Base-by-base conservation (phyloP, 2,329 filamentous ascomycete species). In the Metarhizium album region DNA sequence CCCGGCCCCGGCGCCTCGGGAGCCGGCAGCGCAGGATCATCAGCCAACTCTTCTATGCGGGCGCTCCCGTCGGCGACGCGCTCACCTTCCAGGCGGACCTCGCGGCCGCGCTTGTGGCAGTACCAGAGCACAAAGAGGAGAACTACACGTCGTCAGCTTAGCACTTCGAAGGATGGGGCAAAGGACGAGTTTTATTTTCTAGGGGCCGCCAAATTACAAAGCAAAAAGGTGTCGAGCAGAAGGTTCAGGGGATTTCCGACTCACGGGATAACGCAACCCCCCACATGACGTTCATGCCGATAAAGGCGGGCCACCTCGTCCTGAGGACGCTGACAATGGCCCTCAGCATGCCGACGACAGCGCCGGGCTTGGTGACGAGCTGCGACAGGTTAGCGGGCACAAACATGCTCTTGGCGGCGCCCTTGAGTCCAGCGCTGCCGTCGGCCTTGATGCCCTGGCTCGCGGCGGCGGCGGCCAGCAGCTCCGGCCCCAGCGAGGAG, bases 61-160 rank as follows among this genome's bases (percentile, higher is more conserved):
- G 65, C 59, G 51, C 62, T 61, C 13, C 64, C 71, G 24, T 71
- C 68, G 35, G 72, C 57, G 1, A 65, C 58, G 48, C 69, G 70
- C 60, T 80, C 76, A 47, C 66, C 80, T 62, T 86, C 84, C 13
- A 97, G 78, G 47, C 93, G 80, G 6, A 83, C 83, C 70, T 98
- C 91, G 43, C 82, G 82, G 38, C 93, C 93, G 49, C 93, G 86
- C 73, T 97, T 97, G 70, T 97, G 86, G 70, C 90, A 97, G 70
- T 97, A 98, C 90, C 91, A 98, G 60, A 97, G 83, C 43, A 95
- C 88, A 64, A 95, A 93, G 51, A 98, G 78, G 16, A 97, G 76
- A 50, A 97, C 87, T 87, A 20, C 23, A 31, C 13, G n/a, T 2
- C 14, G 46, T 60, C 18, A 60, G 56, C 45, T 24, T 24, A 14